Base-by-base conservation (phyloP, 1,139 yeast genomes). In the Candida sp. region DNA sequence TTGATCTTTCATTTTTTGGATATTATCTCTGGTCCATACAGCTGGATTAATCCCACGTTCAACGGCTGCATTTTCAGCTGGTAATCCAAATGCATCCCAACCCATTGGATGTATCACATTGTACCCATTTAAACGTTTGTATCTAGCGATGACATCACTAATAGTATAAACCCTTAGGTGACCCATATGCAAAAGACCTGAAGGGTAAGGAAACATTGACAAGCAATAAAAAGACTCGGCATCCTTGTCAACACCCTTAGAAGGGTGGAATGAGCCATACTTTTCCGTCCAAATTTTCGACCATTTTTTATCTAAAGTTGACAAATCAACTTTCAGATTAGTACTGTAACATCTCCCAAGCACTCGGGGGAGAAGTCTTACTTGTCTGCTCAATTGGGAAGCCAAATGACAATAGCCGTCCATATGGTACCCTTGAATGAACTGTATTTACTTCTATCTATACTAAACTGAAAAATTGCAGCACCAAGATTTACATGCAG, bases 51-150 rank as follows among this genome's bases (percentile, higher is more conserved):
- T 75, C 0, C 83, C 82, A 49, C 96, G 69, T 59, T 91, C 97
- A 27, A 88, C 82, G 0, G 99, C 99, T 0, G 99, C 99, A 63
- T 93, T 93, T 60, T 93, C 99, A 0, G 99, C 99, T 0, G 99
- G 99, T 35, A 93, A 71, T 0, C 99, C 99, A 71, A 93, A 93
- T 0, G 98, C 96, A 70, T 93, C 99, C 97, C 98, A 93, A 0
- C 99, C 99, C 96, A 93, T 91, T 0, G 99, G 97, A 60, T 93
- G 96, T 5, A 91, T 74, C 15, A 91, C 97, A 36, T 82, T 69
- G 50, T 75, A 79, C 0, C 97, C 97, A 45, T 77, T 79, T 65
- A 87, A 76, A 49, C 95, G 70, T 53, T 88, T 79, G 63, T 79
- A 93, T 51, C 98, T 68, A 1, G 96, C 79, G 34, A 93, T 61